These are phyloP conservation scores for Penicillium samsonianum DNA, from an alignment of 495 filamentous ascomycete species.

Conservation along the genomic window DNA sequence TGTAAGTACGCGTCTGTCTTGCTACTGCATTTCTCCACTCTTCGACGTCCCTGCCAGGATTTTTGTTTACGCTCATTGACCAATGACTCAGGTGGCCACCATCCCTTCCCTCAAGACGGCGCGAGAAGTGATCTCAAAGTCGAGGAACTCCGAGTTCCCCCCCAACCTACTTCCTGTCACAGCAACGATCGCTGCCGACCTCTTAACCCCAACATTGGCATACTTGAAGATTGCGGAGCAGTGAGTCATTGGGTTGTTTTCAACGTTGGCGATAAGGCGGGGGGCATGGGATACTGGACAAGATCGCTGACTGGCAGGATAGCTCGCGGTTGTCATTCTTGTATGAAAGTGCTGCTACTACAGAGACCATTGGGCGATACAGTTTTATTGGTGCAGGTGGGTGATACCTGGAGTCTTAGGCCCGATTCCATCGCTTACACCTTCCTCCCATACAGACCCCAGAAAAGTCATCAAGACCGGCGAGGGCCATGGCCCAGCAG, in stretches of 20 bases:
- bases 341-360: constrained; percentile 90
- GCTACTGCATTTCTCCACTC: not conserved
- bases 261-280: constrained; percentile 13
- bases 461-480: constrained; percentile 86
- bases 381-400: constrained; percentile 89
- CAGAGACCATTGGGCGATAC: constrained; percentile 87
- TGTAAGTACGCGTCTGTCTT: constrained; percentile 26
- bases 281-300: constrained; percentile 7
- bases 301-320: constrained; percentile 19
- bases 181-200: constrained; percentile 83
- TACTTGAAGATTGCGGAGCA: constrained; percentile 84
- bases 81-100: constrained; percentile 39
- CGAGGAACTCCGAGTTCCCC: constrained; percentile 51
- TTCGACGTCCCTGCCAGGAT: not conserved
- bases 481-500: constrained; percentile 76
- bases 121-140: constrained; percentile 53
- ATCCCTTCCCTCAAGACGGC: constrained; percentile 48
- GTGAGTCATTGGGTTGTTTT: constrained; percentile 46
- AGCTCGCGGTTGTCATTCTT: constrained; percentile 66
- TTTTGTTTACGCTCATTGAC: constrained; percentile 11
- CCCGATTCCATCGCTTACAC: constrained; percentile 12
- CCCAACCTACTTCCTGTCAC: constrained; percentile 87
- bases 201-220: constrained; percentile 86
- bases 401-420: constrained; percentile 21
- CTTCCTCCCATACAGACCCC: constrained; percentile 56